Percentiles rank a stretch among this genome's conserved stretches.
These are phyloP conservation scores for Tolypocladium guangdongense DNA, from an alignment of 2,329 filamentous ascomycete species.

Conservation along the genomic window DNA sequence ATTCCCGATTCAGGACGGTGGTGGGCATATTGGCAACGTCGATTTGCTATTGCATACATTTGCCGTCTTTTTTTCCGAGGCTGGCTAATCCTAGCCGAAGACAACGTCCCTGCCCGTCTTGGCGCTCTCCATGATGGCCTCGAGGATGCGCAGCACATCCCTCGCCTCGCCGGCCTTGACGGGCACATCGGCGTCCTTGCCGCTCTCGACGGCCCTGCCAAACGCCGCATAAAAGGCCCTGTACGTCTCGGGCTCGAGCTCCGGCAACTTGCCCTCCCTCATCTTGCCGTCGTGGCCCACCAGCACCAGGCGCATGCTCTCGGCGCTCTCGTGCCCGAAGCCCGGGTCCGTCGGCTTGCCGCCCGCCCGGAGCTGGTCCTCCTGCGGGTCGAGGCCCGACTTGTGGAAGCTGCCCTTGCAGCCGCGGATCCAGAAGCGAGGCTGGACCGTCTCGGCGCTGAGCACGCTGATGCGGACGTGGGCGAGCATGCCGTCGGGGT, in stretches of 20 bases:
- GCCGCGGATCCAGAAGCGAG: slow-evolving; percentile 68
- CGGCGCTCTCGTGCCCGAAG: slow-evolving; percentile 55
- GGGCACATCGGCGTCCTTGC: slow-evolving; percentile 38
- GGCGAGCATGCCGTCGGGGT: slow-evolving; percentile 51
- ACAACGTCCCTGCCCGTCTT: slow-evolving; percentile 33
- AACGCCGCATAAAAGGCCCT: slow-evolving; percentile 51
- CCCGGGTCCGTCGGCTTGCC: slow-evolving; percentile 46
- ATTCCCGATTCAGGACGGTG: background rate
- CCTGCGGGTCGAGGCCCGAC: slow-evolving; percentile 59
- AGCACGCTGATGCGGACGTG: slow-evolving; percentile 60
- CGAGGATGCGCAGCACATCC: slow-evolving; percentile 42
- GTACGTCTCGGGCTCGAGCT: slow-evolving; percentile 57
- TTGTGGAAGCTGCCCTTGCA: slow-evolving; percentile 68
- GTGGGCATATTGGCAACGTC: background rate
- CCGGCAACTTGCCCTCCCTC: slow-evolving; percentile 39
- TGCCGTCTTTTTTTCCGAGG: no score
- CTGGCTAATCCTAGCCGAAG: slow-evolving; percentile 12
- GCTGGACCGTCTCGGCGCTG: slow-evolving; percentile 57
- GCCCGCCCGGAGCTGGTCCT: slow-evolving; percentile 60
- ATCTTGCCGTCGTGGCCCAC: slow-evolving; percentile 40
- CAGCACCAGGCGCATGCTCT: slow-evolving; percentile 48
- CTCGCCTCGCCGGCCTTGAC: slow-evolving; percentile 41
- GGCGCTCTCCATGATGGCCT: slow-evolving; percentile 39
- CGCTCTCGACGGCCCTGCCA: slow-evolving; percentile 34
- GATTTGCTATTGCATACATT: no score